Base-by-base conservation (phyloP, 2,329 filamentous ascomycete species). In the Neofusicoccum laricinum region DNA sequence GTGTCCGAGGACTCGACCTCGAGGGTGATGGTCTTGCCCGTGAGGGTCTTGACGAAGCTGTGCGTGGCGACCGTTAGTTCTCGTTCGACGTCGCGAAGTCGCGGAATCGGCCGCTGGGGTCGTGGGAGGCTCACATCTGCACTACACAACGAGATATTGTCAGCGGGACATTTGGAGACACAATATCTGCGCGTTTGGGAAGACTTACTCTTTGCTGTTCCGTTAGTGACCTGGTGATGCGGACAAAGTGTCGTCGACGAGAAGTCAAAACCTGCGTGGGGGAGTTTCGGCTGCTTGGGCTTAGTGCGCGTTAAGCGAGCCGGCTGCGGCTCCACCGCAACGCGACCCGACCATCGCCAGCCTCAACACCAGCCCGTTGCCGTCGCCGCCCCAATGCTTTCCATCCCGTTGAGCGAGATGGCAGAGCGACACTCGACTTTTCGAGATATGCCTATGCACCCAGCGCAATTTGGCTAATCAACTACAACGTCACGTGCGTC, bases 1-100 rank as follows among this genome's bases (percentile, higher is more conserved):
- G 94, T 97, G 85, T 98, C 94, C 79, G 89, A 92, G 78, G 93
- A 97, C 90, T 97, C 94, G 81, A 97, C 93, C 90, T 98, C 94
- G 78, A 97, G 90, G 84, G 95, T 98, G 88, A 98, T 97, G 83
- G 94, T 98, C 92, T 98, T 98, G 85, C 95, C 94, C 88, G 94
- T 97, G 80, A 97, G 92, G 88, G 94, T 97, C 90, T 97, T 98
- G 86, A 98, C 94, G 90, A 98, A 98, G 90, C 92, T 96, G 55
- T 15, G 30, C 21, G 59, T 36, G 38, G 57, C 55, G 40, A 41
- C 84, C 75, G 64, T 66, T 49, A 66, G 64, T 59, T 66, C 41
- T 67, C 68, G 64, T 57, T 48, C 61, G 45, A 45, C 61, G 34
- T 67, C 36, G 11, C 25, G 19, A n/a, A 64, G 50, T 59, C 65